A percentile compares a stretch with the other conserved stretches of the same genome.
These are phyloP conservation scores for Gautieria morchelliformis DNA, from an alignment of 768 basidiomycete genomes.

Conservation along the genomic window DNA sequence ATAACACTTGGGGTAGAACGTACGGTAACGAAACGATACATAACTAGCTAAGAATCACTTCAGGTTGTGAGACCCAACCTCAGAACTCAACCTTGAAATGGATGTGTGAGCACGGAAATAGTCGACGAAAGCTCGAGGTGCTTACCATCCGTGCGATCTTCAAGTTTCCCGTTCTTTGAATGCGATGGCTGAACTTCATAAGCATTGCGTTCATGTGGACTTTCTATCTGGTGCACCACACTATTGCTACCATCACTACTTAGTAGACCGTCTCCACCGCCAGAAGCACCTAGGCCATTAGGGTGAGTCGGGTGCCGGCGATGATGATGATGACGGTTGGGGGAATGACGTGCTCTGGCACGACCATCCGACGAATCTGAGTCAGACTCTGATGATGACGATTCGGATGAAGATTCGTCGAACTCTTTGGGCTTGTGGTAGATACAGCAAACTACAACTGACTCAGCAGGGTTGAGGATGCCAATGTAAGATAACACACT, in stretches of 20 bases:
- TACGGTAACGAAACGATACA: no score
- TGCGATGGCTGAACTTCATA: slow-evolving; percentile 24
- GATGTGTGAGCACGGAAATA: neutral
- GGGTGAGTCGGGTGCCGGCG: neutral
- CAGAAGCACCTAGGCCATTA: slow-evolving; percentile 5
- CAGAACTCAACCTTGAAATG: neutral
- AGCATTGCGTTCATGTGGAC: slow-evolving; percentile 21
- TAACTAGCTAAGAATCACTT: no score
- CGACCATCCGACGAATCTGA: slow-evolving; percentile 14
- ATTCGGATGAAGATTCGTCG: slow-evolving; percentile 69
- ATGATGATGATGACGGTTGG: slow-evolving; percentile 10
- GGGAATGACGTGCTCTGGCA: slow-evolving; percentile 12
- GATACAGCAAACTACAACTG: slow-evolving; percentile 80
- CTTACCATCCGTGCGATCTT: neutral
- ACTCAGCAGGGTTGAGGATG: neutral
- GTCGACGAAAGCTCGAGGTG: neutral
- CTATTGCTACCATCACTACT: slow-evolving; percentile 9
- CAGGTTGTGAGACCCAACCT: no score
- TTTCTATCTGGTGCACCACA: slow-evolving; percentile 18
- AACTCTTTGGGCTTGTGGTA: slow-evolving; percentile 76
- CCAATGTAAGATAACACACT: slow-evolving; percentile 42
- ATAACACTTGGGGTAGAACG: no score
- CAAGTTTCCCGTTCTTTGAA: slow-evolving; percentile 16
- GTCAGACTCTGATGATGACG: slow-evolving; percentile 42
- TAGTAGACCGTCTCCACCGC: slow-evolving; percentile 11